Base-by-base conservation (phyloP, 2,329 filamentous ascomycete species). In the Metarhizium guizhouense region DNA sequence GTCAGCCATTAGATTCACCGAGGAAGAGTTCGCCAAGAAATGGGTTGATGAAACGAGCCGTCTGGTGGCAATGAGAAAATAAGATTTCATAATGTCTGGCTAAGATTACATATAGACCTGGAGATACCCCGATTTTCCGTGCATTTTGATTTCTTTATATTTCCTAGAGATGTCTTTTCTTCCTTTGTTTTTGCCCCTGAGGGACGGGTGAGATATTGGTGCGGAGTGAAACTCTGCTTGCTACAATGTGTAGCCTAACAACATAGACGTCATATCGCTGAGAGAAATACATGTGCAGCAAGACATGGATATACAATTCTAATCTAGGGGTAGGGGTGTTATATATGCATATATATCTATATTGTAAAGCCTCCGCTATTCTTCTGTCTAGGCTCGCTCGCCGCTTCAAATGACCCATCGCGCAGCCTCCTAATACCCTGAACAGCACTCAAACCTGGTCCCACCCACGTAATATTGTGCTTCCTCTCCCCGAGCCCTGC, bases 1-100 rank as follows among this genome's bases (percentile, higher is more conserved):
- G 63, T 95, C 90, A 6, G 88, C 92, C 1, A 81, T 83, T 71
- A 77, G 94, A 50, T 99, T 99, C 67, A 92, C 89, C 0, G 93
- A 96, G 65, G 85, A 87, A 63, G 88, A 87, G 57, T 99, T 99
- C 73, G 85, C 81, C 1, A 79, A 79, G 63, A 86, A 84, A 61
- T 99, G 94, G 93, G 72, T 89, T 47, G 70, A 71, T 34, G 83
- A 95, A 69, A 82, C 95, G 76, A 84, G 87, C 65, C 82, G 78
- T 63, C 75, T 97, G 57, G 82, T 96, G 25, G 70, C 67, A 6
- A 65, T 77, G 62, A 67, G 61, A 45, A 64, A 58, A 58, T 67
- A 57, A 36, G 40, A 56, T 42, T 55, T 51, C 56, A 54, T 52
- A 49, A 58, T 61, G 57, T 58, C 59, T 58, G 57, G 36, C 51